These are phyloP conservation scores for Aureobasidium pullulans DNA, from an alignment of 2,329 filamentous ascomycete species.

Conservation along the genomic window DNA sequence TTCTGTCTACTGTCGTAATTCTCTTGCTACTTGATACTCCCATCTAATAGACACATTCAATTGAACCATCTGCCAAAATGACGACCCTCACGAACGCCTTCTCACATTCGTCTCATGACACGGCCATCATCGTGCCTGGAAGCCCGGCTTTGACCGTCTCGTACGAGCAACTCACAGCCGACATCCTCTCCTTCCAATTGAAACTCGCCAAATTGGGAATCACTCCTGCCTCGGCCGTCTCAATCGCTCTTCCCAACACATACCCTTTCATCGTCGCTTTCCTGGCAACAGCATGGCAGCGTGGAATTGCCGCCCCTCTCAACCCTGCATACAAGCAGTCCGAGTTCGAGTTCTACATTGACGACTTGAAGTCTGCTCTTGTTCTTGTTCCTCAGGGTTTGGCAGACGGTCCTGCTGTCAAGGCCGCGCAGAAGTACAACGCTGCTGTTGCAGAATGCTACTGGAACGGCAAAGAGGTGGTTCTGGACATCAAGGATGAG, in stretches of 20 bases:
- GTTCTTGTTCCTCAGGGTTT: conserved; percentile 66
- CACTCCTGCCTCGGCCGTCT: conserved; percentile 61
- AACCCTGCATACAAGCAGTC: conserved; percentile 84
- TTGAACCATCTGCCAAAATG: conserved; percentile 29
- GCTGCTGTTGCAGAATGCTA: conserved; percentile 84
- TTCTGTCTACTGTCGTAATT: neutral
- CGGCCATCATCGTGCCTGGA: conserved; percentile 67
- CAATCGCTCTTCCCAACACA: conserved; percentile 75
- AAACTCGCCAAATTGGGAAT: conserved; percentile 73
- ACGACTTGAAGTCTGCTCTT: conserved; percentile 73
- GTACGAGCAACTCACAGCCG: conserved; percentile 58
- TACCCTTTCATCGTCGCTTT: conserved; percentile 86
- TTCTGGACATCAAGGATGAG: conserved; percentile 68
- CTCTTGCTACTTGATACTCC: neutral
- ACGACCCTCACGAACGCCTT: conserved; percentile 53
- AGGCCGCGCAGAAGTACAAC: conserved; percentile 69
- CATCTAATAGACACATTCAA: neutral
- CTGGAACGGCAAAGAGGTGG: conserved; percentile 64
- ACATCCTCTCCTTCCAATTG: conserved; percentile 64
- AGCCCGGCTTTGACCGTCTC: conserved; percentile 60
- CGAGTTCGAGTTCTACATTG: conserved; percentile 88
- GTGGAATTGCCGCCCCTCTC: conserved; percentile 75
- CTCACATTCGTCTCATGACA: conserved; percentile 41
- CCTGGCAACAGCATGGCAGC: conserved; percentile 77
- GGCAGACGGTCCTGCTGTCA: conserved; percentile 62